Evolutionary conservation across 139 green algal species (phyloP).

Genomic region (Zygnema cylindricum): DNA sequence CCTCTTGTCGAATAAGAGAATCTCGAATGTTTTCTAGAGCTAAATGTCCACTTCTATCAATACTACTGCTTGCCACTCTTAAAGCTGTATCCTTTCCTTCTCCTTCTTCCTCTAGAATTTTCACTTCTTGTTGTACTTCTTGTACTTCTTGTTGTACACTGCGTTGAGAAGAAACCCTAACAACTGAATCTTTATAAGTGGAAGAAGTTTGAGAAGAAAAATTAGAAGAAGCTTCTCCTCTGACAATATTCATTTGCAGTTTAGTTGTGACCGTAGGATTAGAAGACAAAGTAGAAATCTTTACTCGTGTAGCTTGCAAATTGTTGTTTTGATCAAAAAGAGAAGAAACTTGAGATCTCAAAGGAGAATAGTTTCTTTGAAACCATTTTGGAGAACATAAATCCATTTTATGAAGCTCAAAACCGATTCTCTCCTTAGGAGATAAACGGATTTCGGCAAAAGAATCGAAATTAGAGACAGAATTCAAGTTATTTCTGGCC

Average conservation of each 20-base stretch:
- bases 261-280: too few relatives aligned
- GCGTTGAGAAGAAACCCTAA: not conserved
- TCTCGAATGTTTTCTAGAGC: slow-evolving; percentile 74
- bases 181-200: not conserved
- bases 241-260: not conserved
- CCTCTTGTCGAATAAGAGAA: slow-evolving; percentile 88
- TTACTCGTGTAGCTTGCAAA: too few relatives aligned
- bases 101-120: not conserved
- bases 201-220: too few relatives aligned
- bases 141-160: not conserved
- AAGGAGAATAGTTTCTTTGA: not conserved
- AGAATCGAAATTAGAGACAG: not conserved
- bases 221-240: not conserved
- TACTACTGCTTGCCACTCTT: slow-evolving; percentile 9
- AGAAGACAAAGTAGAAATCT: too few relatives aligned
- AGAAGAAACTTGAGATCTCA: too few relatives aligned
- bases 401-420: not conserved
- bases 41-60: slow-evolving; percentile 37
- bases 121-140: not conserved
- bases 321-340: too few relatives aligned
- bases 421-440: not conserved
- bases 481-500: not conserved
- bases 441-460: not conserved
- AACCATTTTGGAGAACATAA: not conserved
- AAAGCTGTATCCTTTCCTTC: not conserved